These are phyloP conservation scores for Phytopythium boreale DNA, from an alignment of 352 stramenopile species.

Conservation along the genomic window DNA sequence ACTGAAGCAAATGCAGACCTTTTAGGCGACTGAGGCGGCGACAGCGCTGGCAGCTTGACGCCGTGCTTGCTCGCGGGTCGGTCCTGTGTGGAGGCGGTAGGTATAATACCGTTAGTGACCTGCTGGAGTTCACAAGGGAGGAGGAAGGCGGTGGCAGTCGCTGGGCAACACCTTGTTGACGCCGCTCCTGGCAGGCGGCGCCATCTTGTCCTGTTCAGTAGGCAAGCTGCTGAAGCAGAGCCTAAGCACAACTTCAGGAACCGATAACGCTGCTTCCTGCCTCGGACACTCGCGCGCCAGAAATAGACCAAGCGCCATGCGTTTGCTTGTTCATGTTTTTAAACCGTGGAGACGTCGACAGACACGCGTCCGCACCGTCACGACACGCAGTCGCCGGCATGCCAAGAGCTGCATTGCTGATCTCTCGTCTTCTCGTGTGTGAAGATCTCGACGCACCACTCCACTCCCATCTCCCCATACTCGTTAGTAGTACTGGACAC, in stretches of 20 bases:
- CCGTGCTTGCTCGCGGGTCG: constrained; percentile 21
- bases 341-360: neutral
- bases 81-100: neutral
- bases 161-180: neutral
- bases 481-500: constrained; percentile 1
- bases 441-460: neutral
- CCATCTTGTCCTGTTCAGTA: neutral
- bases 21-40: constrained; percentile 23
- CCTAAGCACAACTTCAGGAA: neutral
- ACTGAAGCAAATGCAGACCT: constrained; percentile 15
- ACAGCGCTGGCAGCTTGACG: constrained; percentile 43
- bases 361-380: neutral
- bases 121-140: neutral
- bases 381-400: neutral
- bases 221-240: neutral
- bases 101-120: neutral
- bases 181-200: neutral
- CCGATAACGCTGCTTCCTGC: neutral
- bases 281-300: neutral
- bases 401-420: neutral
- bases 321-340: neutral
- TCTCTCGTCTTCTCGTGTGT: neutral
- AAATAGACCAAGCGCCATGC: neutral
- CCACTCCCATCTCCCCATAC: neutral
- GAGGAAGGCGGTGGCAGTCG: neutral